Base-by-base conservation (phyloP, 345 rosid genomes). In the Pseudoturritis turrita region DNA sequence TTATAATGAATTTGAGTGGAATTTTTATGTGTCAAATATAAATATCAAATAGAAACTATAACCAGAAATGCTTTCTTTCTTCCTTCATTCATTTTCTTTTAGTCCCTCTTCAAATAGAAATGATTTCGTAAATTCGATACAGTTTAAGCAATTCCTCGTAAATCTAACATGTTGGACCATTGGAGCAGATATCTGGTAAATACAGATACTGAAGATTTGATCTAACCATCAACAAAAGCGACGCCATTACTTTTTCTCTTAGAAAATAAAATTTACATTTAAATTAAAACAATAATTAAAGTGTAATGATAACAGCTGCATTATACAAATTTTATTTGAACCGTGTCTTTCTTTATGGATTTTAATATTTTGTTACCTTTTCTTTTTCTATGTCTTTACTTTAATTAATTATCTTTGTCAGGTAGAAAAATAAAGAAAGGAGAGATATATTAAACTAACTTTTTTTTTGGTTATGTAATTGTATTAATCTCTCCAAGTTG, bases 221-320 rank as follows among this genome's bases (percentile, higher is more conserved):
- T 66, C 62, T 66, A 47, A 59, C 53, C 15, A 65, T 59, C 37
- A 58, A 51, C 33, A 65, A 57, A 23, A 66, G 62, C 26, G 25
- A 50, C 3, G 50, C 14, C 40, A 41, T 17, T 50, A 51, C 22
- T 11, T 33, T 33, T 33, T 29, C 5, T 33, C 9, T 37, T 56
- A 18, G 37, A 19, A 66, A 47, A 41, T 2, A 68, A 26, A n/a
- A 13, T 35, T 53, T 47, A 60, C n/a, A 59, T 40, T 58, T 11
- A 22, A 43, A 52, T 10, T 17, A 18, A 61, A 54, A 29, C 65
- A 68, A 55, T 61, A 75, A 60, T 76, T 70, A 54, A 62, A 55
- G 39, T 63, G 79, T 55, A 70, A 76, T 76, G 75, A 76, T 76
- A 62, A 70, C 79, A 76, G 60, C 75, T 76, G 65, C 79, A 62